Conservation (phyloP, 805 yeast genomes). For the Saccharomycopsis schoenii region DNA sequence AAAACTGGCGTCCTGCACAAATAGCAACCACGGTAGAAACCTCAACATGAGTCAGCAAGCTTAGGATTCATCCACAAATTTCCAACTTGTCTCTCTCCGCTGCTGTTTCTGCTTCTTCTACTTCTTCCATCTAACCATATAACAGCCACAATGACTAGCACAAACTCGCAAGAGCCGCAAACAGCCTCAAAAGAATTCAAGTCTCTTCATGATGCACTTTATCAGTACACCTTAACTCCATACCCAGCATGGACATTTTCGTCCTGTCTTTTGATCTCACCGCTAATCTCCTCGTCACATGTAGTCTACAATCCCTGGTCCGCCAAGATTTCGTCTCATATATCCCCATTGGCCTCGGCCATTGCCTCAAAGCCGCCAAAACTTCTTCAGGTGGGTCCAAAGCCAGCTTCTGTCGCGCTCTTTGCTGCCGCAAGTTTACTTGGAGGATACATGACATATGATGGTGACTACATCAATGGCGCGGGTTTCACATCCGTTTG, state of each 20-base stretch:
- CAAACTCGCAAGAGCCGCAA: background rate
- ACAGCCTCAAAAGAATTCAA: background rate
- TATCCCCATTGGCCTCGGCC: constrained; percentile 45
- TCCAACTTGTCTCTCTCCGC: no score
- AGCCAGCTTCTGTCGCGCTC: constrained; percentile 34
- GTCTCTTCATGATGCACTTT: constrained; percentile 13
- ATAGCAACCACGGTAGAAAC: background rate
- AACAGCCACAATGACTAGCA: background rate
- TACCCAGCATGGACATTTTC: constrained; percentile 37
- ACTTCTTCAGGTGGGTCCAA: constrained; percentile 26
- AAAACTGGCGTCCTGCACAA: background rate
- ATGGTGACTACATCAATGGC: constrained; percentile 69
- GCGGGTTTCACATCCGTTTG: constrained; percentile 76
- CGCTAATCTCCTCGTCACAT: constrained; percentile 24
- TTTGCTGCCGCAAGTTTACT: constrained; percentile 55
- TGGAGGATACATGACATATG: constrained; percentile 67
- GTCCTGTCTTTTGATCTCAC: constrained; percentile 29
- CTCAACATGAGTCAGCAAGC: background rate
- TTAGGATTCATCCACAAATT: no score
- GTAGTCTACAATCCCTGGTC: constrained; percentile 28
- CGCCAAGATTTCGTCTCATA: constrained; percentile 37
- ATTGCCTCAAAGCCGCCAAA: constrained; percentile 7
- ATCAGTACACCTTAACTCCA: constrained; percentile 33
- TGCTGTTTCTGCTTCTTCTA: no score
- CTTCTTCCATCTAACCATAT: no score